phyloP scores from a whole-genome alignment of 139 green algal genomes.

The Chlorella sp. region DNA sequence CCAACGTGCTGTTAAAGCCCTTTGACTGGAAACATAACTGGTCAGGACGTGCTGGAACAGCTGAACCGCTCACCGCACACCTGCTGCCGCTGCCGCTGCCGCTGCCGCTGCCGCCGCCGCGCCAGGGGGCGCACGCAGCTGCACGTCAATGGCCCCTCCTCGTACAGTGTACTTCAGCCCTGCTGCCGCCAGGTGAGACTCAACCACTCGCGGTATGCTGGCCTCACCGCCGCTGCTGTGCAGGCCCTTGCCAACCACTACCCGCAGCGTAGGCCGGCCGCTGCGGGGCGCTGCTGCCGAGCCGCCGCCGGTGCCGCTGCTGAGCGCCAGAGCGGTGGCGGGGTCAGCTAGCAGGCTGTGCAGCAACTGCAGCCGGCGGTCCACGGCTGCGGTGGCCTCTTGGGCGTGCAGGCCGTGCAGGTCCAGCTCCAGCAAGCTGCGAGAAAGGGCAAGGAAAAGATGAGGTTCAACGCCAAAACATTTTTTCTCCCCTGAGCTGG shows the following conservation, averaged over 20 bases:
- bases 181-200: constrained; percentile 10
- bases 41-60: no score
- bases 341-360: not conserved
- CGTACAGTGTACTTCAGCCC: not conserved
- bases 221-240: constrained; percentile 51
- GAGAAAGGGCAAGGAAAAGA: not conserved
- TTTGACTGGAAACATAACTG: no score
- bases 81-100: no score
- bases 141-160: constrained; percentile 8
- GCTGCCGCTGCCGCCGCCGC: no score
- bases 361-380: constrained; percentile 15
- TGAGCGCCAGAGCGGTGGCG: constrained; percentile 1
- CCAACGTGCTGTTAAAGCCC: no score
- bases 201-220: constrained; percentile 38
- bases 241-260: constrained; percentile 46
- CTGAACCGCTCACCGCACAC: no score
- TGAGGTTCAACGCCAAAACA: no score
- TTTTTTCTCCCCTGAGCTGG: no score
- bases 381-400: constrained; percentile 44
- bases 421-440: constrained; percentile 28
- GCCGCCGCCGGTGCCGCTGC: no score
- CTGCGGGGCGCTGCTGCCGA: not conserved
- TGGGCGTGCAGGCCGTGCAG: constrained; percentile 49
- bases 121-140: not conserved
- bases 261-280: not conserved